These are phyloP conservation scores for Colletotrichum sp. DNA, from an alignment of 2,329 filamentous ascomycete genomes.

Conservation along the genomic window DNA sequence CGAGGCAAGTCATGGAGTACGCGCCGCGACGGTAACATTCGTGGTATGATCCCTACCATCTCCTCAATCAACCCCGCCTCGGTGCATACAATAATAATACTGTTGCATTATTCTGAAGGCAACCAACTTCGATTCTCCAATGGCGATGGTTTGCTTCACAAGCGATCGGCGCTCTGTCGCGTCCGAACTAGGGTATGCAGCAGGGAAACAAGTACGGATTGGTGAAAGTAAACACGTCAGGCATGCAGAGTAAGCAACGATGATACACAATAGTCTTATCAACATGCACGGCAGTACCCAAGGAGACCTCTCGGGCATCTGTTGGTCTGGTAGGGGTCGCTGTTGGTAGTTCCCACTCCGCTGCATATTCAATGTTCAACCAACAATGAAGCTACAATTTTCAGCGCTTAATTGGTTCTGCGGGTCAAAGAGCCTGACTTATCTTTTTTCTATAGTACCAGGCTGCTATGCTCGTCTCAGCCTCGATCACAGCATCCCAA, in stretches of 20 bases:
- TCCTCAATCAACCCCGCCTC: background rate
- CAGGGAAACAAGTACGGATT: accelerated
- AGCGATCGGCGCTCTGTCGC: background rate
- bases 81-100: accelerated
- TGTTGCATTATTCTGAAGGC: background rate
- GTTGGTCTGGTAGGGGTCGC: background rate
- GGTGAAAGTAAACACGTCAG: background rate
- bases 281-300: background rate
- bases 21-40: background rate
- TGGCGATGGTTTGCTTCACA: background rate
- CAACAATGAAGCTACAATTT: background rate
- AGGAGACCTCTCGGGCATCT: background rate
- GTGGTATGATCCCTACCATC: background rate
- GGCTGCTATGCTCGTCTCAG: no score
- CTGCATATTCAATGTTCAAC: background rate
- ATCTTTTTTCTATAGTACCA: no score
- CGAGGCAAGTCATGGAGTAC: accelerated
- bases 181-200: background rate
- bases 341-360: background rate
- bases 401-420: no score
- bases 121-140: background rate
- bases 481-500: no score
- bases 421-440: no score
- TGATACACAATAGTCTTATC: background rate
- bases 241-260: background rate